phyloP scores from a whole-genome alignment of 2,329 filamentous ascomycete species.

The Elsinoe fawcettii region DNA sequence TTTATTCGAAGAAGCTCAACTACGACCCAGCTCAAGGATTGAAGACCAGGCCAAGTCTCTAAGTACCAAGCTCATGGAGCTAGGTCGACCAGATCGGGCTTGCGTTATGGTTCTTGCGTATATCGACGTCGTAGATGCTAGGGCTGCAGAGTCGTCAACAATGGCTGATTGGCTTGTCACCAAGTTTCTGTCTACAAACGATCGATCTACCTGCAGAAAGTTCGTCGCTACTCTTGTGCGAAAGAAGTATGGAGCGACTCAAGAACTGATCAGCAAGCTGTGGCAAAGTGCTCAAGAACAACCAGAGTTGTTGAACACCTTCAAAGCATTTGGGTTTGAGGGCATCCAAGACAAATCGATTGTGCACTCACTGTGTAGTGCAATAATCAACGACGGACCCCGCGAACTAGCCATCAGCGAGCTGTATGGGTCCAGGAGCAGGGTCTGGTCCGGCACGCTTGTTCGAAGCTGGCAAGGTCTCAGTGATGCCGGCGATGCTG shows the following conservation, averaged over 20 bases:
- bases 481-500: not conserved
- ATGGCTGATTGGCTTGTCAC: not conserved
- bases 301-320: not conserved
- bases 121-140: not conserved
- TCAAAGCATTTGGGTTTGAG: not conserved
- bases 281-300: not conserved
- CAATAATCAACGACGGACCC: not conserved
- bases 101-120: not conserved
- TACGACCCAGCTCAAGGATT: not conserved
- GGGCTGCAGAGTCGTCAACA: too few relatives aligned
- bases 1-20: not conserved
- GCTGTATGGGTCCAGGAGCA: not conserved
- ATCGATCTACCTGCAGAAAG: not conserved
- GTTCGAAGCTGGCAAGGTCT: not conserved
- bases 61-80: not conserved
- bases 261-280: not conserved
- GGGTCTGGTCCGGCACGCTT: not conserved
- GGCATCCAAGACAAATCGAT: not conserved
- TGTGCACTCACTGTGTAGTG: not conserved
- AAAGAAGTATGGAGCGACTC: not conserved
- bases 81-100: not conserved
- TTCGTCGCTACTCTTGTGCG: not conserved
- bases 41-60: not conserved
- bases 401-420: not conserved
- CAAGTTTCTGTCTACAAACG: not conserved